Evolutionary conservation across 495 filamentous ascomycete genomes (phyloP), one percentile per base, ranked within the genome.

Genomic region (Apodospora peruviana): DNA sequence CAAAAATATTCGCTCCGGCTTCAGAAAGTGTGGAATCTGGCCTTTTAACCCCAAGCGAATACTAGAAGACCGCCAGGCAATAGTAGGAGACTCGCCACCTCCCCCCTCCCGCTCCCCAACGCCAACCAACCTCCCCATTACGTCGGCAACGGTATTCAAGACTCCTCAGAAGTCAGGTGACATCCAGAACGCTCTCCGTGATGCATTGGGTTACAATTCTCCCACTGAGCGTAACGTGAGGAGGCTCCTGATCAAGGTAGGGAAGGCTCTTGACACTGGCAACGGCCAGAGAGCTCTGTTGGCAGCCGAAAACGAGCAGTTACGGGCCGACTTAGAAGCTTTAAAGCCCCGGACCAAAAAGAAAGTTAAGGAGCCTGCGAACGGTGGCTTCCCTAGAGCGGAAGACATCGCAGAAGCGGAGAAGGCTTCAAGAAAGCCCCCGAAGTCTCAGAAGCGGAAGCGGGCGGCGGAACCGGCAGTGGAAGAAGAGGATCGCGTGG

Each of bases 21-120:
- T 53, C 34, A 27, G 19, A 36, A 43, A 48, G n/a, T 38, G 37
- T 14, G 23, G 51, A 0, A 53, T 53, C 16, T 53, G 23, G 40
- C 45, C 45, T 11, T 17, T 44, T 0, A 48, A 45, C 18, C 39
- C 23, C 11, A 14, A 4, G 1, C 0, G 12, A 12, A n/a, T 53
- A 11, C 18, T 53, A 2, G 35, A 53, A 19, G 40, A 53, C 40
- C 45, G 27, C 2, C 4, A 44, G 16, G 51, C 45, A 0, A 11
- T 53, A 9, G 0, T 49, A 22, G 18, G 23, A 25, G 35, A 3
- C 27, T 32, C 27, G 27, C 27, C 27, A 32, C 27, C 27, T 32
- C 27, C 27, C 27, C 27, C 27, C 27, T 32, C 27, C 27, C 27
- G 27, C 27, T 32, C 27, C 27, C 27, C 27, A 32, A 32, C 27